These are phyloP conservation scores for Pseudozyma sp. DNA, from an alignment of 1,284 basidiomycete genomes.

Conservation along the genomic window DNA sequence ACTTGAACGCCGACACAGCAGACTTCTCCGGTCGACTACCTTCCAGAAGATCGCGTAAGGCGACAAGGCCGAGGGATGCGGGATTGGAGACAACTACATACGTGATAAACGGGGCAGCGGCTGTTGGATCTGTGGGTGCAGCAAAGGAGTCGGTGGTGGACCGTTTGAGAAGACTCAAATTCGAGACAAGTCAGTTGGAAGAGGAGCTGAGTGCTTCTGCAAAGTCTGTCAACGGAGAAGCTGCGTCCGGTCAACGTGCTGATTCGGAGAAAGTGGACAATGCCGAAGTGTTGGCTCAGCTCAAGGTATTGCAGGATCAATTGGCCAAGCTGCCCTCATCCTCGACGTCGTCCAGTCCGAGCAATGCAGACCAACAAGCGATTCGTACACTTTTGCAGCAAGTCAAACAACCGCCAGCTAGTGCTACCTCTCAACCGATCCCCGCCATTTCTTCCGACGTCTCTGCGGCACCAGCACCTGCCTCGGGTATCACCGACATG, in stretches of 20 bases:
- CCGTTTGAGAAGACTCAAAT: constrained; percentile 42
- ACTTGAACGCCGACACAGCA: constrained; percentile 6
- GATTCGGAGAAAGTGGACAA: constrained; percentile 14
- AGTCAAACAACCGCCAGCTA: constrained; percentile 16
- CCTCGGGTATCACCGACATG: constrained; percentile 11
- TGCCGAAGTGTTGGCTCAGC: constrained; percentile 29
- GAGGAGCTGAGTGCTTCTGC: constrained; percentile 26
- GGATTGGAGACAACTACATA: constrained; percentile 45
- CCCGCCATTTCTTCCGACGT: background rate
- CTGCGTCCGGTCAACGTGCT: background rate
- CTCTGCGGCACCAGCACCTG: background rate
- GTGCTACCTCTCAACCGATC: background rate
- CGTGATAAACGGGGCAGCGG: constrained; percentile 8
- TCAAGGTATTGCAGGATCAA: constrained; percentile 34
- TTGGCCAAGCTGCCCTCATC: constrained; percentile 23
- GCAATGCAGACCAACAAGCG: constrained; percentile 5
- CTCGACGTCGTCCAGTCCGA: background rate
- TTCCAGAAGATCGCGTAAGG: constrained; percentile 3
- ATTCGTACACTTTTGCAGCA: constrained; percentile 21
- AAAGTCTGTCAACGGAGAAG: background rate
- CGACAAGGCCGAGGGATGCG: constrained; percentile 28
- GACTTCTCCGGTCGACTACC: constrained; percentile 40
- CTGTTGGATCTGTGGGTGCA: background rate
- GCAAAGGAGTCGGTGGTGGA: constrained; percentile 31
- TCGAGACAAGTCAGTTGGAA: constrained; percentile 44